Percentiles rank a stretch among this genome's conserved stretches.
phyloP scores from a whole-genome alignment of 352 stramenopile species.

The Thalassiosira livingstoniorum region DNA sequence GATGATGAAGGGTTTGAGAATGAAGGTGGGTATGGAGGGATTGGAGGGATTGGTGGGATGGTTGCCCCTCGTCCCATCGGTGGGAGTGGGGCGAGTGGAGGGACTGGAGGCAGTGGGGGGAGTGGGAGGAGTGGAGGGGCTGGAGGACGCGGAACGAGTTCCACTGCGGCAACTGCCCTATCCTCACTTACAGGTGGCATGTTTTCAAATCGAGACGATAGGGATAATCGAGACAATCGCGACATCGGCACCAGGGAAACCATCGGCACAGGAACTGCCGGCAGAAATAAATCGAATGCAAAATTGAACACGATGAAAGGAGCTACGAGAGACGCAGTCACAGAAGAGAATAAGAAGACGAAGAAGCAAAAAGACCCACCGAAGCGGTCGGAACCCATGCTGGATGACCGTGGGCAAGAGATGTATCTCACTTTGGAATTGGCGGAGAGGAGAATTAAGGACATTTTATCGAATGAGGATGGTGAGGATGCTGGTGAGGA shows the following conservation, averaged over 20 bases:
- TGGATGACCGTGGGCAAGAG: conserved; percentile 71
- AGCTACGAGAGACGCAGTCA: conserved; percentile 27
- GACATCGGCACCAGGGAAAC: neutral
- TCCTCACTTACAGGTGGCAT: conserved; percentile 24
- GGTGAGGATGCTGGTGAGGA: neutral
- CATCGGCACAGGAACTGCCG: too few relatives aligned
- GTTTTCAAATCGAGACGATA: conserved; percentile 29
- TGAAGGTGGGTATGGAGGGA: conserved; percentile 39
- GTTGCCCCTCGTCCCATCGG: conserved; percentile 1
- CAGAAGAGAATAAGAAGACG: conserved; percentile 35
- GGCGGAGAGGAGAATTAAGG: conserved; percentile 62
- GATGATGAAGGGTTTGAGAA: conserved; percentile 71
- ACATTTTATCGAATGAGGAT: conserved; percentile 27
- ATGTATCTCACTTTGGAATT: conserved; percentile 72
- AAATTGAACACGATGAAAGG: too few relatives aligned
- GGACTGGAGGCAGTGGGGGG: too few relatives aligned
- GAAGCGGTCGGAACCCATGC: conserved; percentile 28
- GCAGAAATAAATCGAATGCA: too few relatives aligned
- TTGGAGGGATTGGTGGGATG: neutral
- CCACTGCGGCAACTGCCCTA: neutral
- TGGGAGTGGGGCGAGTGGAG: conserved; percentile 2
- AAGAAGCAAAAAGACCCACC: conserved; percentile 33
- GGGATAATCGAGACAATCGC: too few relatives aligned
- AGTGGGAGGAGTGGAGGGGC: too few relatives aligned
- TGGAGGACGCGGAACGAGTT: too few relatives aligned